phyloP scores from a whole-genome alignment of 306 rosid species.

The Lathyrus oleraceus region DNA sequence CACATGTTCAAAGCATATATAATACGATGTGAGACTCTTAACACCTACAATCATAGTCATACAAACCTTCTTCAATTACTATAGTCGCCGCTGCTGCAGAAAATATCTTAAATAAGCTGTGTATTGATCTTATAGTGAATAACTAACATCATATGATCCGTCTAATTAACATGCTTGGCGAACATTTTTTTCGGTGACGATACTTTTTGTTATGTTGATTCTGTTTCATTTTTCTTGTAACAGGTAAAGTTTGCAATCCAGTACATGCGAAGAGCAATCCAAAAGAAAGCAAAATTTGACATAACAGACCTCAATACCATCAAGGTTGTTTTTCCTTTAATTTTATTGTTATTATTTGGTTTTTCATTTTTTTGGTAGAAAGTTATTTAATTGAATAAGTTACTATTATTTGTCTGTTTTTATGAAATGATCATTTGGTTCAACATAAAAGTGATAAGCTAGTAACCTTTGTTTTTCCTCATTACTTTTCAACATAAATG shows the following conservation, averaged over 20 bases:
- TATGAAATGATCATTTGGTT: constrained; percentile 25
- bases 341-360: constrained; percentile 5
- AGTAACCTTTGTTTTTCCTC: constrained; percentile 16
- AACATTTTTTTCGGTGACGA: background rate
- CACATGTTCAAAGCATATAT: too few relatives aligned
- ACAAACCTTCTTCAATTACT: background rate
- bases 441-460: constrained; percentile 21
- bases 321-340: constrained; percentile 52
- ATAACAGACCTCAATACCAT: constrained; percentile 76
- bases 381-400: constrained; percentile 34
- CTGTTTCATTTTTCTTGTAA: constrained; percentile 29
- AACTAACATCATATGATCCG: background rate
- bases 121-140: constrained; percentile 2
- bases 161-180: background rate
- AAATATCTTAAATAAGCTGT: constrained; percentile 1
- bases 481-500: background rate
- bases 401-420: background rate
- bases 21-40: too few relatives aligned
- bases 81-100: background rate
- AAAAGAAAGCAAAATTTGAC: constrained; percentile 98
- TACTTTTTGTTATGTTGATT: constrained; percentile 8
- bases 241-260: constrained; percentile 99
- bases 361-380: constrained; percentile 25
- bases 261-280: constrained; percentile 88
- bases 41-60: background rate